A percentile compares a stretch with the other conserved stretches of the same genome.
phyloP scores from a whole-genome alignment of 208 protist genomes.

The Crithidia sp. region DNA sequence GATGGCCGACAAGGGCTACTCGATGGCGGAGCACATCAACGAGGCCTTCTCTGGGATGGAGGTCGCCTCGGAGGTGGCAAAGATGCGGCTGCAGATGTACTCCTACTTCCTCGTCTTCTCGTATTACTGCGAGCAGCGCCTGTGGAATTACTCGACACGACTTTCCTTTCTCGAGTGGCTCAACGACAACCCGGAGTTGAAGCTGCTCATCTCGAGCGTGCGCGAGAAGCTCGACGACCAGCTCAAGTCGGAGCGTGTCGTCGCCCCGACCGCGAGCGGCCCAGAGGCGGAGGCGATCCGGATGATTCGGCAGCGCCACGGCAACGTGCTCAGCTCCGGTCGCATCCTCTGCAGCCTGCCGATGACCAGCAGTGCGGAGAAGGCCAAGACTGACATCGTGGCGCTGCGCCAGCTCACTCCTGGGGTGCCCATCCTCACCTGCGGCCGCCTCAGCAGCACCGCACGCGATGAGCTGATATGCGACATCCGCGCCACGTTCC shows the following conservation, averaged over 20 bases:
- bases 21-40: conserved; percentile 85
- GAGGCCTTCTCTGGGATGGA: conserved; percentile 67
- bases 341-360: conserved; percentile 82
- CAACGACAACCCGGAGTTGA: conserved; percentile 64
- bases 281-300: conserved; percentile 55
- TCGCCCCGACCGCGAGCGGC: conserved; percentile 38
- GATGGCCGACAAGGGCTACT: conserved; percentile 86
- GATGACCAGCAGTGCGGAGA: conserved; percentile 29
- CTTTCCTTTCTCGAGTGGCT: conserved; percentile 75
- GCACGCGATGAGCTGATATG: conserved; percentile 52
- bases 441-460: conserved; percentile 53
- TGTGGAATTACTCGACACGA: conserved; percentile 74
- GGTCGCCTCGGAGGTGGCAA: conserved; percentile 59
- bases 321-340: conserved; percentile 83
- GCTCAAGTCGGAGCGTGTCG: conserved; percentile 72
- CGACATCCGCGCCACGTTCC: conserved; percentile 63
- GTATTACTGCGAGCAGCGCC: conserved; percentile 89
- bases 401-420: conserved; percentile 79
- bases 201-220: conserved; percentile 72
- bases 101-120: conserved; percentile 87
- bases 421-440: conserved; percentile 85
- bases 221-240: conserved; percentile 79
- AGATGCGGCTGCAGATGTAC: conserved; percentile 88
- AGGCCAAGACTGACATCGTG: conserved; percentile 24
- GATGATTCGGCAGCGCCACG: conserved; percentile 62